Conservation (phyloP, 805 yeast genomes). For the Pichia sporocuriosa region DNA sequence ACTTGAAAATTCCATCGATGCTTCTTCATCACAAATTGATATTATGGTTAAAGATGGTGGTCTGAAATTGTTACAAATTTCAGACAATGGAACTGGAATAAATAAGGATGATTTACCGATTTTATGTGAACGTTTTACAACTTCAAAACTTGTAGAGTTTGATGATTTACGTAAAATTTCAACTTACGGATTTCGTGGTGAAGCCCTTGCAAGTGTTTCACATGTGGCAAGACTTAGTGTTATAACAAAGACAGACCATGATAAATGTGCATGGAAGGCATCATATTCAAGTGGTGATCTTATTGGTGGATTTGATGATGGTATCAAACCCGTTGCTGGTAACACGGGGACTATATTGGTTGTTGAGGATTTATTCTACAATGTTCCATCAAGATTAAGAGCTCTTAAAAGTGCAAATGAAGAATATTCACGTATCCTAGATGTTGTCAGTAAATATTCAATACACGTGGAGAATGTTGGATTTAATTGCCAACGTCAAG, state of each 20-base stretch:
- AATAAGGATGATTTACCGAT: slow-evolving; percentile 62
- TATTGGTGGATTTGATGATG: slow-evolving; percentile 19
- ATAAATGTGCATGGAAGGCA: slow-evolving; percentile 65
- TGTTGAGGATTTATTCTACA: slow-evolving; percentile 87
- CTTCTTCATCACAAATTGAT: slow-evolving; percentile 67
- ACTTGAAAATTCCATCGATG: slow-evolving; percentile 89
- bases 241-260: slow-evolving; percentile 57
- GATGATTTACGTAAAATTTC: slow-evolving; percentile 66
- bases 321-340: slow-evolving; percentile 78
- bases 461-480: slow-evolving; percentile 66
- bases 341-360: slow-evolving; percentile 75
- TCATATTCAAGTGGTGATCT: slow-evolving; percentile 63
- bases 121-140: slow-evolving; percentile 88
- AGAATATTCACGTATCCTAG: slow-evolving; percentile 71
- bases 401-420: slow-evolving; percentile 62
- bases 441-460: slow-evolving; percentile 78
- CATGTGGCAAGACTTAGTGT: slow-evolving; percentile 82
- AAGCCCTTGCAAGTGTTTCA: slow-evolving; percentile 90
- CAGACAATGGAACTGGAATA: slow-evolving; percentile 88
- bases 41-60: slow-evolving; percentile 90
- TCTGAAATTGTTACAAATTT: slow-evolving; percentile 71
- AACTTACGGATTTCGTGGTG: slow-evolving; percentile 95
- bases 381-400: slow-evolving; percentile 70
- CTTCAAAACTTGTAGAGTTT: slow-evolving; percentile 70
- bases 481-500: slow-evolving; percentile 71